These are phyloP conservation scores for Phylloporus sp. DNA, from an alignment of 1,284 basidiomycete genomes.

Conservation along the genomic window DNA sequence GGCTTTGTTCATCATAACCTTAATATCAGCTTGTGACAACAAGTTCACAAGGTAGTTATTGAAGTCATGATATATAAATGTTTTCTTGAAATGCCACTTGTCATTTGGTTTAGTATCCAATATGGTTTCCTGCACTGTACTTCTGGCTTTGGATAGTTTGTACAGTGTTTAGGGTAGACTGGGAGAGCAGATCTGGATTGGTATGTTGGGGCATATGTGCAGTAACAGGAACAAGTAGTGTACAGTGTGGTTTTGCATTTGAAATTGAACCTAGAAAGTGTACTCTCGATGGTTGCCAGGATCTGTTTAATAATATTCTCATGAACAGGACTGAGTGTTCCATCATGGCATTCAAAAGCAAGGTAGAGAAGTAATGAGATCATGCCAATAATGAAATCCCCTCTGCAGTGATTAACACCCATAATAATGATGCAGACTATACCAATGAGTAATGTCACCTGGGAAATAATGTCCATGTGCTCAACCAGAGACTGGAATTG, in stretches of 20 bases:
- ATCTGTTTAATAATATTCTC: conserved; percentile 6
- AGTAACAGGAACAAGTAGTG: conserved; percentile 15
- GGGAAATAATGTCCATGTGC: no score
- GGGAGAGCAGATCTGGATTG: neutral
- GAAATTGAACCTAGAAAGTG: conserved; percentile 8
- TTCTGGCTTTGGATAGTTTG: conserved; percentile 4
- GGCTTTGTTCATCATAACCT: conserved; percentile 3
- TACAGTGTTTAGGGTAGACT: neutral
- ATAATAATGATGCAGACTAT: no score
- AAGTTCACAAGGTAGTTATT: conserved; percentile 4
- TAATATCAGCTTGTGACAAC: neutral
- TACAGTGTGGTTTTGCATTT: conserved; percentile 1
- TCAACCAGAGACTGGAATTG: neutral
- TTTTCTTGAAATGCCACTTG: neutral
- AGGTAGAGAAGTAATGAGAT: no score
- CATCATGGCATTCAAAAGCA: no score
- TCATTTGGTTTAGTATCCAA: neutral
- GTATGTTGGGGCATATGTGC: conserved; percentile 12
- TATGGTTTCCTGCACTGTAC: conserved; percentile 3
- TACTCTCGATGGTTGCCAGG: neutral
- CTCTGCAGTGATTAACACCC: no score
- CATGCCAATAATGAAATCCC: no score
- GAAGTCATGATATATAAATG: conserved; percentile 5
- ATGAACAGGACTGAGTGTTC: no score
- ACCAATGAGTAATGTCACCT: no score